Percentiles rank a stretch among this genome's conserved stretches.
phyloP scores from a whole-genome alignment of 371 early-diverging fungal species.

The Coemansia sp. region DNA sequence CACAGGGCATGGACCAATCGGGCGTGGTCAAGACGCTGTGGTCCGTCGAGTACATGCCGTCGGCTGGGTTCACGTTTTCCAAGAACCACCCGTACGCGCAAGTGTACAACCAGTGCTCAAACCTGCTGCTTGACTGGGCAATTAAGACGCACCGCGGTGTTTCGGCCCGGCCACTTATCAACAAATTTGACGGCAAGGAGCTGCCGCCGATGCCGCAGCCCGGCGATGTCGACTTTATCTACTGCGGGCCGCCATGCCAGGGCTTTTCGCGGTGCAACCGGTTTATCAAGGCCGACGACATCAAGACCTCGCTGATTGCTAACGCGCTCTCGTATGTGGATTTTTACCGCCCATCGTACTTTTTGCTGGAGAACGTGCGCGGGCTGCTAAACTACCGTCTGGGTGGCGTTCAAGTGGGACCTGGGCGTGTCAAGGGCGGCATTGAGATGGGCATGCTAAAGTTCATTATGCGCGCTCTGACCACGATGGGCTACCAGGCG shows the following conservation, averaged over 20 bases:
- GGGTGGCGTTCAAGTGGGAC: constrained; percentile 56
- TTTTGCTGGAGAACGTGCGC: constrained; percentile 63
- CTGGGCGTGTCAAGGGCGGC: constrained; percentile 52
- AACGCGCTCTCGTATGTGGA: constrained; percentile 63
- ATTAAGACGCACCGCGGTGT: constrained; percentile 50
- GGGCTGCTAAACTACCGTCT: constrained; percentile 55
- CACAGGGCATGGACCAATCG: constrained; percentile 59
- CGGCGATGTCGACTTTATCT: constrained; percentile 62
- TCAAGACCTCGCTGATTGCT: constrained; percentile 62
- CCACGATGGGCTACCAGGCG: constrained; percentile 63
- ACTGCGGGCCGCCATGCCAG: constrained; percentile 71
- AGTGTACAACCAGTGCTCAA: constrained; percentile 61
- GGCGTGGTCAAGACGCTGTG: constrained; percentile 57
- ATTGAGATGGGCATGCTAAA: constrained; percentile 59
- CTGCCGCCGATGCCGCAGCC: constrained; percentile 57
- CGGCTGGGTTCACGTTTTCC: constrained; percentile 59
- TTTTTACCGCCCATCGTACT: constrained; percentile 61
- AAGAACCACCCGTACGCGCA: constrained; percentile 58
- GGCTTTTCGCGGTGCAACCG: constrained; percentile 64
- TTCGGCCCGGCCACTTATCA: constrained; percentile 19
- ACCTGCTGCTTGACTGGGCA: constrained; percentile 57
- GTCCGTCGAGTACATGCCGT: constrained; percentile 58
- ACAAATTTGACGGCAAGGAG: constrained; percentile 48
- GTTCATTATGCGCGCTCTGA: constrained; percentile 61
- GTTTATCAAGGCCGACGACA: constrained; percentile 57